These are phyloP conservation scores for Phyllostachys edulis DNA, from an alignment of 176 grass and related monocot species.

Conservation along the genomic window DNA sequence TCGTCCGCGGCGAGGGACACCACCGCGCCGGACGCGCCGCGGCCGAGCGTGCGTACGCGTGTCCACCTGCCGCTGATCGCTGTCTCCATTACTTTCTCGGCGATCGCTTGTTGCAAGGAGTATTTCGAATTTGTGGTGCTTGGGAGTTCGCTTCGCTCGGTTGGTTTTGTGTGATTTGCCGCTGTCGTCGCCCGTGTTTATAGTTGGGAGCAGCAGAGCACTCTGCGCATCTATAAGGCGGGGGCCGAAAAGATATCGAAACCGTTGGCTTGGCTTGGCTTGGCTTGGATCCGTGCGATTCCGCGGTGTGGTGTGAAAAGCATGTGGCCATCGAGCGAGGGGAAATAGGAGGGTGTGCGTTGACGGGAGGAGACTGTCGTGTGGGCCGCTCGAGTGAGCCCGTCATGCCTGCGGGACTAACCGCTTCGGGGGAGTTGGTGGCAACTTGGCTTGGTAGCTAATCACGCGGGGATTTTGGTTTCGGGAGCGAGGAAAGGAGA, in stretches of 20 bases:
- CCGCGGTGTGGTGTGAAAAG: conserved; percentile 21
- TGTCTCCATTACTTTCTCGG: conserved; percentile 23
- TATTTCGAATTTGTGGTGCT: neutral
- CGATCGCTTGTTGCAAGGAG: neutral
- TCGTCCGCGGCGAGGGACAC: conserved; percentile 40
- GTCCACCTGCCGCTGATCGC: conserved; percentile 39
- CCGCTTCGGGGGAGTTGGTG: no score
- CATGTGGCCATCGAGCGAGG: neutral
- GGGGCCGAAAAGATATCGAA: neutral
- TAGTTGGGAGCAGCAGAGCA: neutral
- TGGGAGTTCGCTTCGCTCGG: neutral
- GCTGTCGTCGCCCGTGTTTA: neutral
- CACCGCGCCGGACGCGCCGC: conserved; percentile 44
- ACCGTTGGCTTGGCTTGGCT: neutral
- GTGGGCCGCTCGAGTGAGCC: neutral
- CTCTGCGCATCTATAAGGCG: conserved; percentile 18
- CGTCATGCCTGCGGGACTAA: neutral
- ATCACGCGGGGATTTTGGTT: conserved; percentile 32
- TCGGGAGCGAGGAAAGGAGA: neutral
- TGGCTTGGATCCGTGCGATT: neutral
- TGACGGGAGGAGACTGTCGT: neutral
- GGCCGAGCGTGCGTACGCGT: conserved; percentile 56
- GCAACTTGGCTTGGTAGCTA: conserved; percentile 19
- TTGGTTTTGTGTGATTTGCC: conserved; percentile 13
- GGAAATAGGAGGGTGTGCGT: neutral